Percentiles rank a stretch among this genome's conserved stretches.
Evolutionary conservation across 257 asterid species (phyloP).

Genomic region (Solanum virginianum): DNA sequence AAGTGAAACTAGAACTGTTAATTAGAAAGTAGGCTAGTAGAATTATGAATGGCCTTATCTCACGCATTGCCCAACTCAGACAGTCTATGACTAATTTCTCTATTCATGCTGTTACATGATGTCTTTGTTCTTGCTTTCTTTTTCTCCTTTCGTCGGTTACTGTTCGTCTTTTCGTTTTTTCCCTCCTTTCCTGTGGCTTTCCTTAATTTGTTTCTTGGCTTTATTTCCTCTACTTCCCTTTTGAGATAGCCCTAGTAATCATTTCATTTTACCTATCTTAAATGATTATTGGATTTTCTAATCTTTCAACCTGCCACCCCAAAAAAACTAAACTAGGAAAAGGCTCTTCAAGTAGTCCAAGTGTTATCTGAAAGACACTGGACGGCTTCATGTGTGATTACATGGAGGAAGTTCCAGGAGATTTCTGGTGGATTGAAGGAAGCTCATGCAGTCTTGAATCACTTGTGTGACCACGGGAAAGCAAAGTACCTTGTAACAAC

Average conservation of each 20-base stretch:
- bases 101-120: not conserved
- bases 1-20: not conserved
- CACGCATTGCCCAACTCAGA: not conserved
- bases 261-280: not conserved
- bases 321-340: constrained; percentile 25
- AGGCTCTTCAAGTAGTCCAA: constrained; percentile 39
- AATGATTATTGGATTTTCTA: not conserved
- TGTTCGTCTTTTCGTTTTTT: not conserved
- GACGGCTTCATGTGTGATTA: constrained; percentile 60
- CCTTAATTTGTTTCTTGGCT: not conserved
- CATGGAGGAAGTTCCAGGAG: constrained; percentile 48
- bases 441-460: constrained; percentile 48
- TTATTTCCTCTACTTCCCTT: not conserved
- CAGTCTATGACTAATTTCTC: not conserved
- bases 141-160: not conserved
- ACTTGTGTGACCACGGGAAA: constrained; percentile 44
- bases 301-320: not conserved
- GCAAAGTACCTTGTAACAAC: constrained; percentile 33
- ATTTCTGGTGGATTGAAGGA: constrained; percentile 51
- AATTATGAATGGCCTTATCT: not conserved
- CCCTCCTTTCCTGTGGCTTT: not conserved
- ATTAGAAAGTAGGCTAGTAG: not conserved
- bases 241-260: not conserved
- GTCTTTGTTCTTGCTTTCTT: not conserved
- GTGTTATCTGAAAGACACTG: constrained; percentile 50